A percentile compares a stretch with the other conserved stretches of the same genome.
phyloP scores from a whole-genome alignment of 2,329 filamentous ascomycete genomes.

The Hirsutella rhossiliensis region DNA sequence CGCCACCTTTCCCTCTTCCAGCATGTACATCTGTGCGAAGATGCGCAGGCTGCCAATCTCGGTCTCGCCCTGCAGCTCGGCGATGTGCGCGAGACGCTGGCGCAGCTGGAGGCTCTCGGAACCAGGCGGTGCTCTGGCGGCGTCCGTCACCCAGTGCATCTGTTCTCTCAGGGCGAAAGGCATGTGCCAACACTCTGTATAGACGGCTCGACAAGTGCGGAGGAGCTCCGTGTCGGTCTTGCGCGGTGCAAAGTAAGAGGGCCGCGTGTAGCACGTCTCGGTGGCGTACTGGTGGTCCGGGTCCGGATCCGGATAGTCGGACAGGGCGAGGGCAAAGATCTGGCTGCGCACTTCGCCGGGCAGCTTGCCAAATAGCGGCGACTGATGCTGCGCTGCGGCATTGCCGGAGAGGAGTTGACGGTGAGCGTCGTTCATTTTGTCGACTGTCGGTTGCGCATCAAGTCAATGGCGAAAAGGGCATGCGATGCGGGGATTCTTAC shows the following conservation, averaged over 20 bases:
- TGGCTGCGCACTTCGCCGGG: conserved; percentile 35
- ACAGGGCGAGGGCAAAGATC: conserved; percentile 30
- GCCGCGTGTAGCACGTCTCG: conserved; percentile 25
- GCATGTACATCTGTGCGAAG: conserved; percentile 29
- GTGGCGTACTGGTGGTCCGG: conserved; percentile 12
- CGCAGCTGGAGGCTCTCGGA: not conserved
- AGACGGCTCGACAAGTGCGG: conserved; percentile 28
- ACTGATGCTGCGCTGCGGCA: conserved; percentile 6
- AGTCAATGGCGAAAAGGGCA: too few relatives aligned
- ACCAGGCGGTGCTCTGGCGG: conserved; percentile 17
- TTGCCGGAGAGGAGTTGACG: not conserved
- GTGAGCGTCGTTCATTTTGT: not conserved
- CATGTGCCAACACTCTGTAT: conserved; percentile 29
- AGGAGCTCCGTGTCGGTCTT: conserved; percentile 25
- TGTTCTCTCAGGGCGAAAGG: conserved; percentile 27
- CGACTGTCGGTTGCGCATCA: too few relatives aligned
- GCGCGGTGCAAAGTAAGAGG: conserved; percentile 24
- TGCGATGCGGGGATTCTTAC: too few relatives aligned
- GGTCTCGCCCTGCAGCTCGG: conserved; percentile 10
- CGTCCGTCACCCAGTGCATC: conserved; percentile 21
- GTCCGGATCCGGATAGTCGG: conserved; percentile 22
- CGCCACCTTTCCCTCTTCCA: conserved; percentile 18
- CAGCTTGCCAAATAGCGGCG: conserved; percentile 22
- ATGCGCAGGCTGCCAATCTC: conserved; percentile 22
- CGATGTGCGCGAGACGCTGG: conserved; percentile 7